phyloP scores from a whole-genome alignment of 2,329 filamentous ascomycete species.

The Aspergillus novoparasiticus region DNA sequence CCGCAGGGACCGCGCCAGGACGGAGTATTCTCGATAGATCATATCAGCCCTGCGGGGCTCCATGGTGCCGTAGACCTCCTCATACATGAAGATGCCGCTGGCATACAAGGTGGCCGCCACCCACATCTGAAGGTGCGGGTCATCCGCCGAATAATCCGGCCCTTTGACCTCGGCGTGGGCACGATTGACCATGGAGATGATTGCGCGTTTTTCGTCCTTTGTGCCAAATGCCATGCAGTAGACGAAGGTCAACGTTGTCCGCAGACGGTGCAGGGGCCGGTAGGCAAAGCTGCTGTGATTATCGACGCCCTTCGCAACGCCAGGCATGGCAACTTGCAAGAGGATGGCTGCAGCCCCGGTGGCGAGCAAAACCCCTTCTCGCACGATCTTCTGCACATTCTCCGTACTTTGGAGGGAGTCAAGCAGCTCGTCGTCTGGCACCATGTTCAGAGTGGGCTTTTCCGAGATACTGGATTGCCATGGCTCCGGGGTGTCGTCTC shows the following conservation, averaged over 20 bases:
- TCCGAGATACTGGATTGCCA: too few relatives aligned
- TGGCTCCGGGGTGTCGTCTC: too few relatives aligned
- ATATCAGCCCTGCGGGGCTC: slow-evolving; percentile 12
- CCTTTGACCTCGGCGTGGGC: slow-evolving; percentile 36
- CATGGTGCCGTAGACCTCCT: slow-evolving; percentile 39
- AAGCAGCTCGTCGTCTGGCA: too few relatives aligned
- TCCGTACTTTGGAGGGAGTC: too few relatives aligned
- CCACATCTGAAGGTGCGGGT: slow-evolving; percentile 44
- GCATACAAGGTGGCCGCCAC: slow-evolving; percentile 46
- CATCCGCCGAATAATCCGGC: slow-evolving; percentile 38
- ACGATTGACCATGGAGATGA: too few relatives aligned
- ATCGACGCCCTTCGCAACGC: slow-evolving; percentile 40
- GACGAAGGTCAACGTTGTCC: slow-evolving; percentile 44
- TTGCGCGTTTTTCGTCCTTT: slow-evolving; percentile 24
- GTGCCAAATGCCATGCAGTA: slow-evolving; percentile 45
- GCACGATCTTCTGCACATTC: slow-evolving; percentile 30
- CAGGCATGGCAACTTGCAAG: slow-evolving; percentile 45
- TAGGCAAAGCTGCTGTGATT: slow-evolving; percentile 44
- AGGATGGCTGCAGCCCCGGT: slow-evolving; percentile 42
- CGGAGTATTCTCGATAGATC: too few relatives aligned
- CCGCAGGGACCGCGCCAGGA: too few relatives aligned
- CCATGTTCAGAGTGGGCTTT: too few relatives aligned
- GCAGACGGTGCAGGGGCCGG: slow-evolving; percentile 39
- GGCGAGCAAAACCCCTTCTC: slow-evolving; percentile 40
- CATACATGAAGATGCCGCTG: slow-evolving; percentile 38